Base-by-base conservation (phyloP, 2,329 filamentous ascomycete genomes). In the Hypoxylon sp. region DNA sequence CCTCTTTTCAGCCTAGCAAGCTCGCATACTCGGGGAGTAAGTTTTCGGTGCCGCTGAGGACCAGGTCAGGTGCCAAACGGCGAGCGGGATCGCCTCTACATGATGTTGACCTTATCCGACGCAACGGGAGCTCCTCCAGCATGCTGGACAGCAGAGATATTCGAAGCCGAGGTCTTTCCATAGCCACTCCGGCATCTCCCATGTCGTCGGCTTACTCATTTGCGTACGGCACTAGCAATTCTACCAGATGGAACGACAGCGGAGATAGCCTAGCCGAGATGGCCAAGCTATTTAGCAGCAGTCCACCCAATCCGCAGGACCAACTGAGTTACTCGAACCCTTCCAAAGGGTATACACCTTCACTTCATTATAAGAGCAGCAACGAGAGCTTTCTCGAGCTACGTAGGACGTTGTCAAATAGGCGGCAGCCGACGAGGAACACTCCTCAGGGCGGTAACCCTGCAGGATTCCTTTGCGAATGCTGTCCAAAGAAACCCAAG, bases 401-500 rank as follows among this genome's bases (percentile, higher is more conserved):
- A 35, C 59, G 59, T 3, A 60, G 55, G 35, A 62, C 46, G 9
- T 23, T 60, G 9, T 23, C 58, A 24, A 64, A 60, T 9, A 57
- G 48, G 31, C 50, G 54, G 18, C 48, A 50, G 3, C 47, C 61
- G 18, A 17, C 48, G 17, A 58, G 24, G 4, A 24, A 27, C 23
- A 24, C 48, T 15, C 11, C 52, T 8, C 48, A 41, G 4, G 42
- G 38, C 4, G 35, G 23, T 7, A 27, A 31, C 3, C 35, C 38
- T 3, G 11, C 10, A 7, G 48, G 48, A 1, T 31, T 26, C 23
- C 5, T 58, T 37, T 65, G 62, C 33, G 57, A 65, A 35, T 65
- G 62, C 40, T 65, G 62, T n/a, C 62, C 62, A n/a, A 63, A 63
- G 54, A 65, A 59, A 27, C 62, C 60, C 0, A 65, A 59, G 52